Evolutionary conservation across 805 yeast genomes (phyloP).

Genomic region (Barnettozyma vustinii): DNA sequence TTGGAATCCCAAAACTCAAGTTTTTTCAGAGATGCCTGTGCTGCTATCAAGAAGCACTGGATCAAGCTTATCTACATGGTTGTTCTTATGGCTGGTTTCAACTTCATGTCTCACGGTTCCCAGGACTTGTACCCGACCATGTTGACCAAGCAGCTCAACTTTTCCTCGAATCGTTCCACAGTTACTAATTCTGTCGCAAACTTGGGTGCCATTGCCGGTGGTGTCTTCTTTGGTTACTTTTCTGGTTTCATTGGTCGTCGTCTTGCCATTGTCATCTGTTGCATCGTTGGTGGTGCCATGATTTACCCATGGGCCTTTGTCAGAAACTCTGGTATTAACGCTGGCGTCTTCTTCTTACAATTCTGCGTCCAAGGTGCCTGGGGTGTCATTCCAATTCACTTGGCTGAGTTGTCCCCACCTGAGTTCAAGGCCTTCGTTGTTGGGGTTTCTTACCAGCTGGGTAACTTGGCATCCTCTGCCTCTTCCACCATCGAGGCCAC

Average conservation of each 20-base stretch:
- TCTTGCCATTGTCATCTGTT: constrained; percentile 44
- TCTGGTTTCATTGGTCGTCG: constrained; percentile 54
- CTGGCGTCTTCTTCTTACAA: constrained; percentile 58
- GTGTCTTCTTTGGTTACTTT: constrained; percentile 48
- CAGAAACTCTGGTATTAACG: constrained; percentile 42
- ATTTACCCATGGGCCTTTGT: constrained; percentile 61
- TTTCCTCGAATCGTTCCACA: constrained; percentile 39
- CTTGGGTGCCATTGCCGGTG: constrained; percentile 54
- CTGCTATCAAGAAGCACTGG: constrained; percentile 48
- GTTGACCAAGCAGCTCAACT: constrained; percentile 40
- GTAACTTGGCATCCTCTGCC: constrained; percentile 63
- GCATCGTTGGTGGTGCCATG: constrained; percentile 52
- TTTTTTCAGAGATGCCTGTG: constrained; percentile 28
- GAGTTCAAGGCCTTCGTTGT: constrained; percentile 57
- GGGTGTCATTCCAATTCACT: constrained; percentile 62
- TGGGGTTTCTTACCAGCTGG: constrained; percentile 62
- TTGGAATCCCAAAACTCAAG: constrained; percentile 27
- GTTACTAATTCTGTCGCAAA: constrained; percentile 55
- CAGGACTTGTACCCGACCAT: constrained; percentile 59
- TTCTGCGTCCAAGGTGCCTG: constrained; percentile 65
- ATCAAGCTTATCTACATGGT: constrained; percentile 51
- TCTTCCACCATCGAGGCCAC: constrained; percentile 65
- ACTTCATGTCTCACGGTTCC: constrained; percentile 57
- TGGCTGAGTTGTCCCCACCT: constrained; percentile 57
- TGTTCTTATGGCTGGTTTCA: constrained; percentile 57